Percentiles rank a stretch among this genome's conserved stretches.
These are phyloP conservation scores for Osmanthus fragrans DNA, from an alignment of 257 asterid genomes.

Conservation along the genomic window DNA sequence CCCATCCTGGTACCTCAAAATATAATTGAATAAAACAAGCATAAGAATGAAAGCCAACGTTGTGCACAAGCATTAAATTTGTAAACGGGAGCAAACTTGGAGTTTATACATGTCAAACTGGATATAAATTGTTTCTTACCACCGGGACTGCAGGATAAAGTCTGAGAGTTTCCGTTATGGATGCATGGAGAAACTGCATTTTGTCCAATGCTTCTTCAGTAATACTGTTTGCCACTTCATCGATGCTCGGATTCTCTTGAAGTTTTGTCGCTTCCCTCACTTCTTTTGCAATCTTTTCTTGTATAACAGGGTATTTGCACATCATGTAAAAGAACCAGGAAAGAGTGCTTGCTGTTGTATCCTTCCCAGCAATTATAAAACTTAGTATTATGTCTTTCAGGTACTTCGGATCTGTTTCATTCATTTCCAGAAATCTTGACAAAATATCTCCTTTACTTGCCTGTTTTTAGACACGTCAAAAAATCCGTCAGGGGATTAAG, in stretches of 20 bases:
- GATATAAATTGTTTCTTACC: conserved; percentile 28
- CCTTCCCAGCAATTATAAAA: conserved; percentile 62
- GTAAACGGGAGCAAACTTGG: background rate
- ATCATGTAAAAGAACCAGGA: conserved; percentile 67
- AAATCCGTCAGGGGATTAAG: background rate
- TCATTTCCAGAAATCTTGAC: conserved; percentile 52
- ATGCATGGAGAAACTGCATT: conserved; percentile 63
- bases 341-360: conserved; percentile 52
- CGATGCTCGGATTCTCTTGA: conserved; percentile 17
- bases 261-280: conserved; percentile 31
- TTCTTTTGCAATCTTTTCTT: conserved; percentile 52
- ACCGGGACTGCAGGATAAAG: conserved; percentile 58
- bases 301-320: conserved; percentile 47
- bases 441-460: conserved; percentile 52
- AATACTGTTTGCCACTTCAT: conserved; percentile 36
- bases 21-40: background rate
- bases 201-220: conserved; percentile 44
- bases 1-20: conserved; percentile 39
- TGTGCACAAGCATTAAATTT: background rate
- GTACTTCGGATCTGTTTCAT: conserved; percentile 39
- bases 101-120: background rate
- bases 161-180: conserved; percentile 59
- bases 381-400: conserved; percentile 51
- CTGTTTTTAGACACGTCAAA: conserved; percentile 24
- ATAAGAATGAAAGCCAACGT: background rate